These are phyloP conservation scores for Oryza coarctata DNA, from an alignment of 176 grass and related monocot species.

Conservation along the genomic window DNA sequence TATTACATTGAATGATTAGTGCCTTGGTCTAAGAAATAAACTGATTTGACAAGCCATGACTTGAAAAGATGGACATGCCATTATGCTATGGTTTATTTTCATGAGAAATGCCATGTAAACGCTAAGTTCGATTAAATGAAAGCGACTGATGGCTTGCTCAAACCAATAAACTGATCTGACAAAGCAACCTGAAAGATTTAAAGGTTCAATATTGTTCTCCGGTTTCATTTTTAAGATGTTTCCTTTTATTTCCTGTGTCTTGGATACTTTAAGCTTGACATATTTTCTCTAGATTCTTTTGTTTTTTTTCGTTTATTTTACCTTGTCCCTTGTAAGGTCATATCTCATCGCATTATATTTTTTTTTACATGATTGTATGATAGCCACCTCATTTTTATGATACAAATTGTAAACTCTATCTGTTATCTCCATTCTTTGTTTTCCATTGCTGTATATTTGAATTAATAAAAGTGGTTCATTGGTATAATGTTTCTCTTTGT, in stretches of 20 bases:
- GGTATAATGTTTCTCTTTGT: constrained; percentile 14
- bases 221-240: not conserved
- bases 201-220: not conserved
- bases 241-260: constrained; percentile 3
- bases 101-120: not conserved
- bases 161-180: not conserved
- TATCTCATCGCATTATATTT: not conserved
- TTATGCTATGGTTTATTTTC: constrained; percentile 9
- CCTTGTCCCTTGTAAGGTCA: not conserved
- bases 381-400: not conserved
- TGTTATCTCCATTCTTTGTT: constrained; percentile 10
- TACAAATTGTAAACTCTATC: not conserved
- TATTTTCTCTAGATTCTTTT: not conserved
- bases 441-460: constrained; percentile 14
- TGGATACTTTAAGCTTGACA: not conserved
- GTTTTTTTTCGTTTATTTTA: not conserved
- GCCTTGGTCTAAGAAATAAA: not conserved
- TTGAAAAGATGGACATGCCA: not conserved
- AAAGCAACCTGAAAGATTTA: not conserved
- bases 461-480: not conserved
- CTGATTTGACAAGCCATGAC: not conserved
- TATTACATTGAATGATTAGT: not conserved
- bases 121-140: not conserved
- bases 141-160: not conserved
- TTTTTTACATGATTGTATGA: not conserved